These are phyloP conservation scores for Flaveria bidentis DNA, from an alignment of 129 eudicot species.

Conservation along the genomic window DNA sequence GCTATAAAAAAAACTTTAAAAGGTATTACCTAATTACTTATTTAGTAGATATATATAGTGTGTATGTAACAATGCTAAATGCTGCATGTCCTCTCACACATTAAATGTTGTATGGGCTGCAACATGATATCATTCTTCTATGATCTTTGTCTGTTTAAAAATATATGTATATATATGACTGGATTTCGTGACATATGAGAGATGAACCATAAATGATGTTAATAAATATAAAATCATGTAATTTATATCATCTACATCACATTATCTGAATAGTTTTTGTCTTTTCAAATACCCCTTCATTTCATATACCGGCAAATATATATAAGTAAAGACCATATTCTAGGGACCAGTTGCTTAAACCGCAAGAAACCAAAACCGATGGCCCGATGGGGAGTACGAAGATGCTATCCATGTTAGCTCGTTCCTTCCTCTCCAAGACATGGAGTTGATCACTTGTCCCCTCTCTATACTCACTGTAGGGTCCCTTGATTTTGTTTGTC, in stretches of 20 bases:
- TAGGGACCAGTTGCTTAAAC: conserved; percentile 21
- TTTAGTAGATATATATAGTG: too few relatives aligned
- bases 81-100: not conserved
- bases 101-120: conserved; percentile 17
- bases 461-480: conserved; percentile 3
- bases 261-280: not conserved
- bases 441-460: conserved; percentile 32
- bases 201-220: not conserved
- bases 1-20: too few relatives aligned
- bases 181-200: conserved; percentile 12
- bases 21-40: too few relatives aligned
- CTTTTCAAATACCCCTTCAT: not conserved
- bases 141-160: not conserved
- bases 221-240: conserved; percentile 1
- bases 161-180: not conserved
- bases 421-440: conserved; percentile 27
- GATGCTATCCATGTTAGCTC: conserved; percentile 28
- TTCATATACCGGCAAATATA: conserved; percentile 4
- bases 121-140: conserved; percentile 23
- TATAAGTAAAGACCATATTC: not conserved
- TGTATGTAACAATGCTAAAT: not conserved
- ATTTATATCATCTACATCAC: not conserved
- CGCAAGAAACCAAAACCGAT: conserved; percentile 24
- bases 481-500: conserved; percentile 26
- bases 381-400: not conserved